Percentiles rank a stretch among this genome's conserved stretches.
Conservation (phyloP, 345 rosid genomes). For the Clausena lansium region DNA sequence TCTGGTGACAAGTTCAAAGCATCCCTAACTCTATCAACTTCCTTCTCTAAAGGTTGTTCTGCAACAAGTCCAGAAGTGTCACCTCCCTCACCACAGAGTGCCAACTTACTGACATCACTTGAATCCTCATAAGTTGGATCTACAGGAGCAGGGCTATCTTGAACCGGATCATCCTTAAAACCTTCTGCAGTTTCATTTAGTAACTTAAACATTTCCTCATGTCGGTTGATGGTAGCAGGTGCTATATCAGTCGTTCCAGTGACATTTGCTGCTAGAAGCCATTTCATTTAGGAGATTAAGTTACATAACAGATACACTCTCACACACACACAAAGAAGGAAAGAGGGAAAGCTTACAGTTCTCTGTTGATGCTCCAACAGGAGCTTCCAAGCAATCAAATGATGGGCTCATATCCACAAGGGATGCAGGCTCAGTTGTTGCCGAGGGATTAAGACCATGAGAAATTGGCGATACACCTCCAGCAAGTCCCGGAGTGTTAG, state of each 20-base stretch:
- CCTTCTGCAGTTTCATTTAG: slow-evolving; percentile 16
- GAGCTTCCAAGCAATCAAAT: slow-evolving; percentile 18
- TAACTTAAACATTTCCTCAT: slow-evolving; percentile 30
- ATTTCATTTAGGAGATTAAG: slow-evolving; percentile 12
- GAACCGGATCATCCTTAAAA: slow-evolving; percentile 15
- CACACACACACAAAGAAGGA: neutral
- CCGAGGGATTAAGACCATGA: slow-evolving; percentile 22
- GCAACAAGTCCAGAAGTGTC: slow-evolving; percentile 30
- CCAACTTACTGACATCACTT: slow-evolving; percentile 20
- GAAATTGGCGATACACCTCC: slow-evolving; percentile 12
- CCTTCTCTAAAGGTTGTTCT: slow-evolving; percentile 34
- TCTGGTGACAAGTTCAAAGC: slow-evolving; percentile 28
- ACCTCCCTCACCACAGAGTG: slow-evolving; percentile 28
- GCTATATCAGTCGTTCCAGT: slow-evolving; percentile 16
- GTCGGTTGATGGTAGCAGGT: slow-evolving; percentile 27
- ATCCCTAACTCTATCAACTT: slow-evolving; percentile 31
- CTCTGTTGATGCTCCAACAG: slow-evolving; percentile 15
- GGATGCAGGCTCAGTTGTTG: slow-evolving; percentile 40
- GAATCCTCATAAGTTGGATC: slow-evolving; percentile 15
- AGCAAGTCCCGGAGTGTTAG: slow-evolving; percentile 15
- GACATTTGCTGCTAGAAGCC: slow-evolving; percentile 35
- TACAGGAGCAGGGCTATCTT: slow-evolving; percentile 18
- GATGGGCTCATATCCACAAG: slow-evolving; percentile 39
- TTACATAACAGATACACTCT: neutral
- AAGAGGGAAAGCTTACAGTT: slow-evolving; percentile 28